These are phyloP conservation scores for Olyra latifolia DNA, from an alignment of 176 grass and related monocot species.

Conservation along the genomic window DNA sequence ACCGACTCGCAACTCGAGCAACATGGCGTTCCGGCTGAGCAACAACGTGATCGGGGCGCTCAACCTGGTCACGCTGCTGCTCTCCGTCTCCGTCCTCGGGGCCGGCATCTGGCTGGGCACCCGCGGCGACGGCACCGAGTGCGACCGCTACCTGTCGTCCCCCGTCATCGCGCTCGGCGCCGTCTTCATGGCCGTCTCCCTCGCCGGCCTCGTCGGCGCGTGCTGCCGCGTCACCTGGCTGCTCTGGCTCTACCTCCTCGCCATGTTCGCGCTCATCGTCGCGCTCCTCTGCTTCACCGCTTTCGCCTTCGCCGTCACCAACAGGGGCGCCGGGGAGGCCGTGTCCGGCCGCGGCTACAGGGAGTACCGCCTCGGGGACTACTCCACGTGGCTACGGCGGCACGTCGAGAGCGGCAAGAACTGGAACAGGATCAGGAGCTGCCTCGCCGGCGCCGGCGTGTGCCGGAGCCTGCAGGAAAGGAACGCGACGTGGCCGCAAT, in stretches of 20 bases:
- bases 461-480: conserved; percentile 34
- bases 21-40: conserved; percentile 67
- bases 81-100: conserved; percentile 33
- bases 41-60: conserved; percentile 58
- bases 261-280: conserved; percentile 54
- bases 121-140: conserved; percentile 45
- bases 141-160: conserved; percentile 58
- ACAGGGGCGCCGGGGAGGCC: conserved; percentile 50
- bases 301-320: conserved; percentile 64
- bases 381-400: conserved; percentile 55
- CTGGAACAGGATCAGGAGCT: conserved; percentile 48
- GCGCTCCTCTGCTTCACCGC: conserved; percentile 59
- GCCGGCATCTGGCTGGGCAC: conserved; percentile 47
- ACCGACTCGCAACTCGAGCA: background rate
- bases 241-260: conserved; percentile 67
- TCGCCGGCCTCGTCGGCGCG: conserved; percentile 50
- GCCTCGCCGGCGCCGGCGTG: conserved; percentile 41
- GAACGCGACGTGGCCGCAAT: background rate
- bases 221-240: conserved; percentile 64
- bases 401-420: conserved; percentile 28
- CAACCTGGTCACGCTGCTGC: conserved; percentile 47
- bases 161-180: conserved; percentile 56
- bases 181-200: conserved; percentile 50
- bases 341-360: conserved; percentile 43
- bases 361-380: conserved; percentile 48